phyloP scores from a whole-genome alignment of 73 alveolate genomes.

The Paramecium octaurelia region DNA sequence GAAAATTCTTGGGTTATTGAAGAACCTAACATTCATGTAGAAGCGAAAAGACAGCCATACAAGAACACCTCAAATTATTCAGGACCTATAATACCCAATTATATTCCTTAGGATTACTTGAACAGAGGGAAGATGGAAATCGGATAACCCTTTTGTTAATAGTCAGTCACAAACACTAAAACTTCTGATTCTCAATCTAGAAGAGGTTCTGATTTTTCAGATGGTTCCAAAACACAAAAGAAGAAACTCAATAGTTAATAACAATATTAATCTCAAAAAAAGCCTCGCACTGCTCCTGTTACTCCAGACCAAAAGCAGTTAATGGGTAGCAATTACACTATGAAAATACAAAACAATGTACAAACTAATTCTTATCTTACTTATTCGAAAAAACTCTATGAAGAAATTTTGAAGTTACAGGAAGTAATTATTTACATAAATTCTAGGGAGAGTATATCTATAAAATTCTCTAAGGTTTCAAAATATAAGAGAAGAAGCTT shows the following conservation, averaged over 20 bases:
- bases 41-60: not conserved
- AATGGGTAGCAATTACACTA: not conserved
- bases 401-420: not conserved
- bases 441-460: not conserved
- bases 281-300: slow-evolving; percentile 32
- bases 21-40: not conserved
- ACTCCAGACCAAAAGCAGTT: not conserved
- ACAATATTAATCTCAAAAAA: not conserved
- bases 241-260: not conserved
- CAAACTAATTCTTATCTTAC: not conserved
- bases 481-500: not conserved
- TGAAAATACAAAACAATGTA: not conserved
- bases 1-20: not conserved
- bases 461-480: not conserved
- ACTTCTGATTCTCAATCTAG: slow-evolving; percentile 11
- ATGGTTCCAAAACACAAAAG: not conserved
- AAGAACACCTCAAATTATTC: not conserved
- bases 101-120: not conserved
- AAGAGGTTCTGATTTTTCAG: not conserved
- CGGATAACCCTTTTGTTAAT: not conserved
- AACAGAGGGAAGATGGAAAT: not conserved
- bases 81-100: not conserved
- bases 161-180: not conserved
- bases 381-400: not conserved
- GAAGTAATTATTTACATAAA: not conserved